phyloP scores from a whole-genome alignment of 768 basidiomycete genomes.

The Auriscalpium vulgare region DNA sequence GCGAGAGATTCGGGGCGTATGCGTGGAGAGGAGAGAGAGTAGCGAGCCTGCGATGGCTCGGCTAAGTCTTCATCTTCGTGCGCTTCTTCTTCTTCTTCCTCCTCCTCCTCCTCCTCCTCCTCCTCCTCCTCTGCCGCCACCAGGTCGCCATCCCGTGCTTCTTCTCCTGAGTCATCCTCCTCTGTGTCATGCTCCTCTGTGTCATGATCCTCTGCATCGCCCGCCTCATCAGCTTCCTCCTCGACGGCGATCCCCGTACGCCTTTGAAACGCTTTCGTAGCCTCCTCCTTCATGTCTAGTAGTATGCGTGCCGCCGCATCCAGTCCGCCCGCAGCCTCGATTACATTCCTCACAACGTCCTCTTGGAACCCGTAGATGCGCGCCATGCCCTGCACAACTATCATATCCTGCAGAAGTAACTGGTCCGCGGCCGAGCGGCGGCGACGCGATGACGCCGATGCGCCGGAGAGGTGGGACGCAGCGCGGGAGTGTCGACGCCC shows the following conservation, averaged over 20 bases:
- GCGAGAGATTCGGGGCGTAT: background rate
- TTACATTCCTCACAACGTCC: conserved; percentile 34
- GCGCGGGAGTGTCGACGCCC: background rate
- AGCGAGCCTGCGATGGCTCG: background rate
- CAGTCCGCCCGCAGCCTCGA: conserved; percentile 26
- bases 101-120: conserved; percentile 2
- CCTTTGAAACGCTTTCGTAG: background rate
- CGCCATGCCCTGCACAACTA: conserved; percentile 32
- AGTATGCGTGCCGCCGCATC: conserved; percentile 21
- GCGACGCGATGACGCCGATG: conserved; percentile 14
- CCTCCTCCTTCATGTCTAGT: conserved; percentile 21
- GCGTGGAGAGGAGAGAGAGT: background rate
- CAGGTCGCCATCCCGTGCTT: background rate
- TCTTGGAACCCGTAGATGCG: conserved; percentile 36
- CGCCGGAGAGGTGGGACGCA: conserved; percentile 11
- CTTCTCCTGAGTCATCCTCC: background rate
- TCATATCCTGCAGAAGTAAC: background rate
- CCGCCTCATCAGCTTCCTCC: background rate
- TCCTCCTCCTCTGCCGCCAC: conserved; percentile 4
- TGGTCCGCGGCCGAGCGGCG: conserved; percentile 21
- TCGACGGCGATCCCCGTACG: background rate
- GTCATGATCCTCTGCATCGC: background rate
- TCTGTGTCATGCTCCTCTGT: background rate
- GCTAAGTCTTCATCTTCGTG: background rate
- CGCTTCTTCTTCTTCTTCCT: background rate